Evolutionary conservation across 192 early-diverging fungal genomes (phyloP).

Genomic region (Coemansia sp.): DNA sequence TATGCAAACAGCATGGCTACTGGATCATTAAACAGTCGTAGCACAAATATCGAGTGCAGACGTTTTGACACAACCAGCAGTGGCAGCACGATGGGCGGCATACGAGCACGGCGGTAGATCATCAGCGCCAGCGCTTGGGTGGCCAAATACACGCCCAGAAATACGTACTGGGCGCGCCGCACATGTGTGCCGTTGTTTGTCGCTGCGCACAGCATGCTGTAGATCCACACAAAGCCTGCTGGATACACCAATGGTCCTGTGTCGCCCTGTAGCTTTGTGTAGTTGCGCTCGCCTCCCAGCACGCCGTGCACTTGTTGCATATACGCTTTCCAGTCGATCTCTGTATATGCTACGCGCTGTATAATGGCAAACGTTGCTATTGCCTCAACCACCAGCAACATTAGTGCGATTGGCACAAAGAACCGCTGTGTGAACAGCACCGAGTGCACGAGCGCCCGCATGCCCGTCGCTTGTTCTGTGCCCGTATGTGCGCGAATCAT

Average conservation of each 20-base stretch:
- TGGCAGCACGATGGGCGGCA: conserved; percentile 66
- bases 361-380: conserved; percentile 19
- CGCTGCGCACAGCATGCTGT: conserved; percentile 65
- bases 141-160: conserved; percentile 71
- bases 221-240: conserved; percentile 91
- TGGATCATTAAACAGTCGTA: conserved; percentile 92
- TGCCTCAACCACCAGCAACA: conserved; percentile 19
- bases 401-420: conserved; percentile 14
- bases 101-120: conserved; percentile 64
- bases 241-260: conserved; percentile 94
- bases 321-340: conserved; percentile 96
- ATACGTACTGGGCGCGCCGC: conserved; percentile 76
- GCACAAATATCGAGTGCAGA: conserved; percentile 90
- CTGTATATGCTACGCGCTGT: conserved; percentile 63
- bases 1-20: conserved; percentile 87
- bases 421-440: conserved; percentile 19
- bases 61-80: conserved; percentile 74
- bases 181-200: conserved; percentile 71
- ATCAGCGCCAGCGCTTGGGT: conserved; percentile 66
- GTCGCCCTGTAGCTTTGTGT: conserved; percentile 73
- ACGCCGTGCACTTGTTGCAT: conserved; percentile 89
- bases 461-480: background rate
- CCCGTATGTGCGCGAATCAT: background rate
- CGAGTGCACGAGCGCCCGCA: background rate
- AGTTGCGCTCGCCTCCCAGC: conserved; percentile 80